These are phyloP conservation scores for Neofusicoccum ribis DNA, from an alignment of 2,329 filamentous ascomycete species.

Conservation along the genomic window DNA sequence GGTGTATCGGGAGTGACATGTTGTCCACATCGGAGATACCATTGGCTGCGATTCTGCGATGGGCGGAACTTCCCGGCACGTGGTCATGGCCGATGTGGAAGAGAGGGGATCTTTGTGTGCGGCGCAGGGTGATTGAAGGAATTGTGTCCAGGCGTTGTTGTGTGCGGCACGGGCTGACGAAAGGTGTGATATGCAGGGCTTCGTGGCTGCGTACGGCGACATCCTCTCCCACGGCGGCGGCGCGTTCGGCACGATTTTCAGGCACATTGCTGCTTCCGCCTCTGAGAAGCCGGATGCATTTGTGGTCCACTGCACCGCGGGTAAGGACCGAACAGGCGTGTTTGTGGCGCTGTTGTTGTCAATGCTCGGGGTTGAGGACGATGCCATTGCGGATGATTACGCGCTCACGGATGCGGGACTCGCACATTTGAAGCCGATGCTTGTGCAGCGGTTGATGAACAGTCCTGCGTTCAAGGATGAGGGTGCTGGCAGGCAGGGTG, in stretches of 20 bases:
- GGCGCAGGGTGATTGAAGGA: too few species aligned
- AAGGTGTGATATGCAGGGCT: slow-evolving; percentile 45
- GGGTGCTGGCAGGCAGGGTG: slow-evolving; percentile 25
- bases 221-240: slow-evolving; percentile 58
- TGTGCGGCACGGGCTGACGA: background rate
- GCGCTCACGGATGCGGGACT: slow-evolving; percentile 62
- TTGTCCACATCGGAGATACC: background rate
- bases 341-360: slow-evolving; percentile 65
- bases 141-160: background rate
- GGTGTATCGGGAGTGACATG: background rate
- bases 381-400: slow-evolving; percentile 66
- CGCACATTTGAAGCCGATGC: slow-evolving; percentile 20
- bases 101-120: too few species aligned
- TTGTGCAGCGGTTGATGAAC: slow-evolving; percentile 49
- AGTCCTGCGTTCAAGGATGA: slow-evolving; percentile 43
- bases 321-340: slow-evolving; percentile 76
- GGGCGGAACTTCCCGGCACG: too few species aligned
- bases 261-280: slow-evolving; percentile 51
- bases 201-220: slow-evolving; percentile 62
- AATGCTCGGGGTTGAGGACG: slow-evolving; percentile 62
- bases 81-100: too few species aligned
- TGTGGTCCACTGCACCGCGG: slow-evolving; percentile 72
- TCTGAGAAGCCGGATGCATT: slow-evolving; percentile 47
- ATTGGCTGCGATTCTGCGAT: too few species aligned
- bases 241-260: slow-evolving; percentile 61